phyloP scores from a whole-genome alignment of 768 basidiomycete species.

The Boletus rex-veris region DNA sequence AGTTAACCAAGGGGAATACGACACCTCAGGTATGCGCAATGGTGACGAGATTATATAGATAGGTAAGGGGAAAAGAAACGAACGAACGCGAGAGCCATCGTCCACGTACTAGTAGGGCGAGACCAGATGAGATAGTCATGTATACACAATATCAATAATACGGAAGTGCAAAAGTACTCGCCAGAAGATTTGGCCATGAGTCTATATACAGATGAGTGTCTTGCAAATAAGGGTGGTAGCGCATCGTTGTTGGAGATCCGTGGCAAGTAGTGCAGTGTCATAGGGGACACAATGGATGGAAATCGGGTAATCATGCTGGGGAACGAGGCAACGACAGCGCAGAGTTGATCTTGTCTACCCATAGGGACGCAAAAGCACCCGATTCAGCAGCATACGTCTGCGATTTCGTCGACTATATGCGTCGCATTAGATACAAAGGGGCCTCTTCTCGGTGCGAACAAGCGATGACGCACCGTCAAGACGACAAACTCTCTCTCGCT shows the following conservation, averaged over 20 bases:
- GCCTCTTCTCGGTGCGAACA: not conserved
- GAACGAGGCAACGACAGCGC: constrained; percentile 22
- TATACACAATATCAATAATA: not conserved
- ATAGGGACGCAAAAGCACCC: constrained; percentile 31
- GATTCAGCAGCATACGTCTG: constrained; percentile 42
- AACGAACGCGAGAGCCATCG: not conserved
- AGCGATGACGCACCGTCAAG: constrained; percentile 46
- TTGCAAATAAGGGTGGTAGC: not conserved
- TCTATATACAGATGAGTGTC: not conserved
- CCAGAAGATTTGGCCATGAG: not conserved
- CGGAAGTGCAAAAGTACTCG: not conserved
- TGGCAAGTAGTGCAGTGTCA: not conserved
- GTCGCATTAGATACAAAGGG: not conserved
- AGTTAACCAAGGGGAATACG: not conserved
- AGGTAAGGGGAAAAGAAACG: not conserved
- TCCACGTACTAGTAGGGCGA: not conserved
- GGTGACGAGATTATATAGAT: not conserved
- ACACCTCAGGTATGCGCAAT: not conserved
- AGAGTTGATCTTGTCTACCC: constrained; percentile 41
- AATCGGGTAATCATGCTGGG: not conserved
- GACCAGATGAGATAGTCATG: not conserved
- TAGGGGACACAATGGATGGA: not conserved
- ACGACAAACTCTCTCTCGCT: constrained; percentile 59
- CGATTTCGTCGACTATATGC: constrained; percentile 43
- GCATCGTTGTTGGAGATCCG: not conserved